Conservation (phyloP, 257 asterid species). For the Lantana camara region DNA sequence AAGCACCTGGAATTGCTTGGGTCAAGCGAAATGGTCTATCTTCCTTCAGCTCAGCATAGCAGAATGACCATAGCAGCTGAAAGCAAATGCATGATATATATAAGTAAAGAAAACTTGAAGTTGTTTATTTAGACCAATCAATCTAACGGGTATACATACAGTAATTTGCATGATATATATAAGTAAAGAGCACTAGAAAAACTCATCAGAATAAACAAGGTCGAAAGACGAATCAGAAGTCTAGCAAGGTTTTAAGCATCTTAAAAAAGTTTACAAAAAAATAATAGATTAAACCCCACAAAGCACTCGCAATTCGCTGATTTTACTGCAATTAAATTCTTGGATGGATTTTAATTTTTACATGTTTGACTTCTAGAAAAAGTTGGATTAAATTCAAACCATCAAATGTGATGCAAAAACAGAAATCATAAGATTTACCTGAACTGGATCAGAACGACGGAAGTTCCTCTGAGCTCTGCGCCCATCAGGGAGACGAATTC, state of each 20-base stretch:
- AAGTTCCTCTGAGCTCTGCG: slow-evolving; percentile 92
- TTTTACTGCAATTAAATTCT: not conserved
- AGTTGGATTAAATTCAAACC: slow-evolving; percentile 9
- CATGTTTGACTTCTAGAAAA: not conserved
- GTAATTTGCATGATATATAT: not conserved
- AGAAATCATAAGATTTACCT: slow-evolving; percentile 50
- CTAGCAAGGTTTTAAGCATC: not conserved
- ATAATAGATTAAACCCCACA: too few relatives aligned
- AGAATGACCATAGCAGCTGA: slow-evolving; percentile 91
- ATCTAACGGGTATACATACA: not conserved
- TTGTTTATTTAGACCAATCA: not conserved
- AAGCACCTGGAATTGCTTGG: slow-evolving; percentile 79
- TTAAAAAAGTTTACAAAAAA: too few relatives aligned
- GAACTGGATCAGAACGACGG: slow-evolving; percentile 78
- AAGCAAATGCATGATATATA: slow-evolving; percentile 20
- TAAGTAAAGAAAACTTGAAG: slow-evolving; percentile 2
- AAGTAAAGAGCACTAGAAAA: too few relatives aligned
- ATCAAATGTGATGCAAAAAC: not conserved
- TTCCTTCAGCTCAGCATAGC: slow-evolving; percentile 71
- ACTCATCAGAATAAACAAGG: too few relatives aligned
- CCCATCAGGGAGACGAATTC: slow-evolving; percentile 97
- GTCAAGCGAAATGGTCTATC: slow-evolving; percentile 64
- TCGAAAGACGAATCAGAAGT: not conserved
- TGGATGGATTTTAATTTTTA: not conserved
- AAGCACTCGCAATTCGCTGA: too few relatives aligned